phyloP scores from a whole-genome alignment of 108 stramenopile species.

The Skeletonema tropicum region DNA sequence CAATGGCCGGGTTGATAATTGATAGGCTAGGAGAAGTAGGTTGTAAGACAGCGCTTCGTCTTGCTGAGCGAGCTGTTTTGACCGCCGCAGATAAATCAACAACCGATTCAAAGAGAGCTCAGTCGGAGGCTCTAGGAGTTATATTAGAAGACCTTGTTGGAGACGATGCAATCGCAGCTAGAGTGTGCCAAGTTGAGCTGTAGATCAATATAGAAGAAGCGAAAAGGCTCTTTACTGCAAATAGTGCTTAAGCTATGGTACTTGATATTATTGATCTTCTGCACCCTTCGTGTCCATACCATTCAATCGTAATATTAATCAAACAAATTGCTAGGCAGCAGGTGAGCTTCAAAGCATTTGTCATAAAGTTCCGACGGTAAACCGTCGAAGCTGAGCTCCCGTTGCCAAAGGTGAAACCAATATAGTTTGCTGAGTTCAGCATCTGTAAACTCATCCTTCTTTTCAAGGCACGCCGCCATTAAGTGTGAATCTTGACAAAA shows the following conservation, averaged over 20 bases:
- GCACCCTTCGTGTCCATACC: background rate
- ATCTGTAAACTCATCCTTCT: background rate
- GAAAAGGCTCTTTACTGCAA: background rate
- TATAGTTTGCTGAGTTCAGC: background rate
- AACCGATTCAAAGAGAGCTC: conserved; percentile 18
- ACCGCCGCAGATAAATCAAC: conserved; percentile 19
- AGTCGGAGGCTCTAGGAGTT: conserved; percentile 42
- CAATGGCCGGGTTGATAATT: conserved; percentile 55
- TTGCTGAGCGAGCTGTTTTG: conserved; percentile 65
- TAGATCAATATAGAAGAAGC: background rate
- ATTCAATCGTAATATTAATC: background rate
- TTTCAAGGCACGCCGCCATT: background rate
- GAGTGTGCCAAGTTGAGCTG: conserved; percentile 45
- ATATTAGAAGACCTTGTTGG: conserved; percentile 65
- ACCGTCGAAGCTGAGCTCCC: background rate
- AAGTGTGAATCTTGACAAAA: background rate
- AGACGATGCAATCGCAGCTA: conserved; percentile 53
- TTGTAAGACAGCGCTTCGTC: conserved; percentile 69
- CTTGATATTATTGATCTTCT: background rate
- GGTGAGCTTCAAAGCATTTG: conserved; percentile 1
- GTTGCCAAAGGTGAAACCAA: background rate
- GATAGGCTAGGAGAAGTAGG: conserved; percentile 57
- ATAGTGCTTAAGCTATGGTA: background rate
- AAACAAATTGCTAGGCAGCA: background rate
- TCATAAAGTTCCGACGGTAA: background rate